A percentile compares a stretch with the other conserved stretches of the same genome.
Evolutionary conservation across 2,329 filamentous ascomycete species (phyloP).

Genomic region (Colletotrichum lindemuthianum): DNA sequence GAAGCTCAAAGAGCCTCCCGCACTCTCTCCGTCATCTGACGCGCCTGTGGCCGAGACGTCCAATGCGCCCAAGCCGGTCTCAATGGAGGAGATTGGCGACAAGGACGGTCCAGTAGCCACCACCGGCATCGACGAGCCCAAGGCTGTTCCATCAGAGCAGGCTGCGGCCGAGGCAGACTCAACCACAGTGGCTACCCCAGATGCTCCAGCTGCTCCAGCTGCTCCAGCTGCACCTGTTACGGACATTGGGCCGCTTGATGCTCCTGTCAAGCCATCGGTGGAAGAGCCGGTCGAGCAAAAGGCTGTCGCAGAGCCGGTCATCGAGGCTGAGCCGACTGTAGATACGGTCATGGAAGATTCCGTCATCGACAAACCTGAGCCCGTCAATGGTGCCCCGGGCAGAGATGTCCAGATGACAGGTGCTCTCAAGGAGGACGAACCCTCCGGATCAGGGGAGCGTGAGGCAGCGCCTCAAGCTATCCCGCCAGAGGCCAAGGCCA

Average conservation of each 20-base stretch:
- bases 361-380: slow-evolving; percentile 43
- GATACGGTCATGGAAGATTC: slow-evolving; percentile 39
- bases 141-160: slow-evolving; percentile 29
- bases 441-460: slow-evolving; percentile 21
- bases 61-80: slow-evolving; percentile 45
- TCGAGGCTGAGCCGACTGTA: slow-evolving; percentile 39
- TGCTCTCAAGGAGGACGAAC: slow-evolving; percentile 38
- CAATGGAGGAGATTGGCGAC: slow-evolving; percentile 29
- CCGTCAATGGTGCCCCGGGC: slow-evolving; percentile 29
- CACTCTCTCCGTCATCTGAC: slow-evolving; percentile 33
- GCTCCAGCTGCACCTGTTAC: slow-evolving; percentile 7
- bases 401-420: slow-evolving; percentile 39
- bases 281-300: slow-evolving; percentile 40
- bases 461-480: slow-evolving; percentile 31
- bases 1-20: slow-evolving; percentile 39
- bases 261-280: slow-evolving; percentile 19
- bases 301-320: slow-evolving; percentile 40
- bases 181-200: no score
- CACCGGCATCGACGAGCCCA: slow-evolving; percentile 40
- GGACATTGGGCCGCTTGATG: background rate
- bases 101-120: slow-evolving; percentile 39
- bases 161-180: slow-evolving; percentile 27
- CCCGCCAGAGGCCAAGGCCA: slow-evolving; percentile 41
- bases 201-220: slow-evolving; percentile 15
- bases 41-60: slow-evolving; percentile 42